A percentile compares a stretch with the other conserved stretches of the same genome.
Conservation (phyloP, 2,329 filamentous ascomycete genomes). For the Diaporthe helianthi region DNA sequence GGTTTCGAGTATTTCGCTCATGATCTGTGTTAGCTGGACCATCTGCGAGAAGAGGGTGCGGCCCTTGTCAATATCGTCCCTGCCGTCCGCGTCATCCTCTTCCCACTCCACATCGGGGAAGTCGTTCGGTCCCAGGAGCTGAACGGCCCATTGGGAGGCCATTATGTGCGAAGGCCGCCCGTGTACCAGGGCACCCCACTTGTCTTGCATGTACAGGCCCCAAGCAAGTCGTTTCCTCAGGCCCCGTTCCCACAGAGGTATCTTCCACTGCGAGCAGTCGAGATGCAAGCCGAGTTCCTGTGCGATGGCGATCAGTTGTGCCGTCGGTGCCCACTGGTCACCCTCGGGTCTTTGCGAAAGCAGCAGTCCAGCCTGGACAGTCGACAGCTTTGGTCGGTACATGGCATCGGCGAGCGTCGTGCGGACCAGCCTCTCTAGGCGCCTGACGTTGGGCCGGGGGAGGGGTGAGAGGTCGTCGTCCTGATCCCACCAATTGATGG, state of each 20-base stretch:
- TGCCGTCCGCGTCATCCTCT: slow-evolving; percentile 66
- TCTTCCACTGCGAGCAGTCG: slow-evolving; percentile 67
- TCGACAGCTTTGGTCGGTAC: slow-evolving; percentile 61
- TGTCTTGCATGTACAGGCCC: slow-evolving; percentile 70
- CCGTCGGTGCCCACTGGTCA: slow-evolving; percentile 56
- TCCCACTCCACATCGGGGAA: slow-evolving; percentile 77
- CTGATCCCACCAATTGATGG: slow-evolving; percentile 67
- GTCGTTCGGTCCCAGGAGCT: slow-evolving; percentile 68
- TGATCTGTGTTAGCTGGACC: slow-evolving; percentile 76
- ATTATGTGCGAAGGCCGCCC: slow-evolving; percentile 82
- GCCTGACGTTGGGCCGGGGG: slow-evolving; percentile 49
- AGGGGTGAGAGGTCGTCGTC: slow-evolving; percentile 57
- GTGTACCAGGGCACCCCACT: slow-evolving; percentile 85
- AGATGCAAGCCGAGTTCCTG: slow-evolving; percentile 67
- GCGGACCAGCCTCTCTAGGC: slow-evolving; percentile 46
- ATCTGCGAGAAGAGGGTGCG: slow-evolving; percentile 77
- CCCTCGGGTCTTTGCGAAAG: slow-evolving; percentile 57
- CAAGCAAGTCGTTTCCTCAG: slow-evolving; percentile 67
- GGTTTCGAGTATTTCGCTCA: slow-evolving; percentile 81
- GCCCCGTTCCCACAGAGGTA: slow-evolving; percentile 69
- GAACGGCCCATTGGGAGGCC: slow-evolving; percentile 77
- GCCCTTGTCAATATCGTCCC: slow-evolving; percentile 70
- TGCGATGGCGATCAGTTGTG: slow-evolving; percentile 62
- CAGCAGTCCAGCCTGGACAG: slow-evolving; percentile 61
- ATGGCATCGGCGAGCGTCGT: slow-evolving; percentile 56